Base-by-base conservation (phyloP, 768 basidiomycete genomes). In the Psilocybe cubensis region DNA sequence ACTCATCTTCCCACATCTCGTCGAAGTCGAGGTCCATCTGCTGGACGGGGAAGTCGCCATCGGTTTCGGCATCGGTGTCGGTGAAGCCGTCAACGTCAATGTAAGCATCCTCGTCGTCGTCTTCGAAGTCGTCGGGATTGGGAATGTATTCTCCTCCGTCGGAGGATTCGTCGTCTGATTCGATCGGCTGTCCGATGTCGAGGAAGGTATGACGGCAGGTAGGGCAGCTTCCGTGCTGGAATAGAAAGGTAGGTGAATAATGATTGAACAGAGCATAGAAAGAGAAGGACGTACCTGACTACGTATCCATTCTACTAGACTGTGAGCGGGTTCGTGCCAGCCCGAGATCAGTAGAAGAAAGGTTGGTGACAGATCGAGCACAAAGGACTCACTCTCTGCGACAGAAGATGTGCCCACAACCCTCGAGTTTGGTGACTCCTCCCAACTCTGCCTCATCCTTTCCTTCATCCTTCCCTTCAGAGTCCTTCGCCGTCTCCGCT, bases 321-420 rank as follows among this genome's bases (percentile, higher is more conserved):
- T 89, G 25, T 38, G 47, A 8, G n/a, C 25, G 0, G 52, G 41
- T 3, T 52, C 21, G 52, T n/a, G n/a, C n/a, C n/a, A 44, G 25
- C 35, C 28, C 33, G 40, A 31, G 17, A 11, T 27, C 18, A 24
- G 18, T 21, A 7, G 42, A 27, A 41, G 2, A 14, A 25, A 46
- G n/a, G 23, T 28, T 45, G 14, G 46, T 21, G 54, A 33, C 41
- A 24, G 21, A 54, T 40, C 58, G 61, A 40, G 43, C 24, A 54
- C 31, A 20, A 35, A 40, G 24, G 25, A 62, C 66, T 47, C 66
- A 89, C 88, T 89, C 88, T 65, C 80, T 77, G 43, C 79, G 73
- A 65, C 88, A 91, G 66, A 91, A 89, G 6, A 86, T 65, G 70
- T 91, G 89, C 0, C 85, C 83, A 63, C 89, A 91, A 3, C 70